Conservation (phyloP, 768 basidiomycete species). For the Candolleomyces aberdarensis region DNA sequence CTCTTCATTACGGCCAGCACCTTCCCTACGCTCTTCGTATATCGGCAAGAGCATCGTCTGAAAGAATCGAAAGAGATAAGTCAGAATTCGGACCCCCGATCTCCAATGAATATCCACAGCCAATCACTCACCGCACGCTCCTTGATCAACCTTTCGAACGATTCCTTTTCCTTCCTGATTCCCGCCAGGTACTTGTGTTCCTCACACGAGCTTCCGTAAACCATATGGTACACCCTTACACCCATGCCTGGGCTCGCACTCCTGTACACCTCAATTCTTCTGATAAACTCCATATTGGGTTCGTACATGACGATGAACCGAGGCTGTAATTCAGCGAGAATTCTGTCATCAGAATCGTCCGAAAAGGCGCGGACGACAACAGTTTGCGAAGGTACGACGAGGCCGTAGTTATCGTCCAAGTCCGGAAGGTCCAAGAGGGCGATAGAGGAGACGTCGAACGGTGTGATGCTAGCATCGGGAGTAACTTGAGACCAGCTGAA, state of each 20-base stretch:
- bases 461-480: conserved; percentile 5
- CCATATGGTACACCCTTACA: conserved; percentile 91
- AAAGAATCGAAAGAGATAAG: not conserved
- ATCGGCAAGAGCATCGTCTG: conserved; percentile 91
- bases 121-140: conserved; percentile 74
- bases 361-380: conserved; percentile 86
- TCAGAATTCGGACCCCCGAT: not conserved
- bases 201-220: conserved; percentile 91
- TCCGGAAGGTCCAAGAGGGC: conserved; percentile 42
- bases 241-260: conserved; percentile 78
- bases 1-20: conserved; percentile 44
- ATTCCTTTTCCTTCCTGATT: conserved; percentile 87
- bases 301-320: conserved; percentile 96
- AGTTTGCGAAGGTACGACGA: conserved; percentile 74
- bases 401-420: conserved; percentile 77
- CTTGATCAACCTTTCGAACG: conserved; percentile 88
- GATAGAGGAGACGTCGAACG: conserved; percentile 17
- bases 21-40: conserved; percentile 52
- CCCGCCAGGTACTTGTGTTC: conserved; percentile 94
- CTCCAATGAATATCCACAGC: not conserved
- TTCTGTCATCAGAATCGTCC: conserved; percentile 88
- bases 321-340: conserved; percentile 84
- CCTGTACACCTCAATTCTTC: conserved; percentile 91
- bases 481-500: conserved; percentile 1
- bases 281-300: conserved; percentile 88